phyloP scores from a whole-genome alignment of 306 rosid species.

The Pachyrhizus erosus region DNA sequence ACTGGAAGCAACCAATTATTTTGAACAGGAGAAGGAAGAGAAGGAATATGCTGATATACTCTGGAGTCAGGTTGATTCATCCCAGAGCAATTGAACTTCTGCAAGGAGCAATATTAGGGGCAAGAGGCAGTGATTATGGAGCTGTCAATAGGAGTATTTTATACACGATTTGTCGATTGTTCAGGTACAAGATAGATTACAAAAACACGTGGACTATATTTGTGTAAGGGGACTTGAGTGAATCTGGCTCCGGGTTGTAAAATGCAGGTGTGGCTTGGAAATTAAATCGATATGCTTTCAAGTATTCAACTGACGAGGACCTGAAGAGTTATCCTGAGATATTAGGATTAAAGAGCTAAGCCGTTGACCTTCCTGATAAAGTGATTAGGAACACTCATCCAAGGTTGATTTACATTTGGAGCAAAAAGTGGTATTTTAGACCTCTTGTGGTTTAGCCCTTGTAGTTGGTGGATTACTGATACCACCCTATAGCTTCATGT shows the following conservation, averaged over 20 bases:
- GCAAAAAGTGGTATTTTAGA: slow-evolving; percentile 7
- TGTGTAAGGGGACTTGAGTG: neutral
- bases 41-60: slow-evolving; percentile 71
- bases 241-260: neutral
- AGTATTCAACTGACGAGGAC: neutral
- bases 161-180: slow-evolving; percentile 3
- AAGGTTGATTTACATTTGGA: slow-evolving; percentile 11
- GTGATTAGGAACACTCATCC: slow-evolving; percentile 23
- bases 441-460: slow-evolving; percentile 22
- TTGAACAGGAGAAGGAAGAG: slow-evolving; percentile 75
- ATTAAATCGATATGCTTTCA: neutral
- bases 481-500: slow-evolving; percentile 15
- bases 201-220: neutral
- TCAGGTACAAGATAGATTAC: neutral
- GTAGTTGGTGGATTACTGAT: slow-evolving; percentile 14
- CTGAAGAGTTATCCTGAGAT: neutral
- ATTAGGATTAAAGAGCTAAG: slow-evolving; percentile 16
- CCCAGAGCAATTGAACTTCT: slow-evolving; percentile 51
- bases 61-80: slow-evolving; percentile 75
- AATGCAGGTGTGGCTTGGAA: slow-evolving; percentile 26
- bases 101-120: slow-evolving; percentile 36
- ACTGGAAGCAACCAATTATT: slow-evolving; percentile 52
- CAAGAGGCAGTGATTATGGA: slow-evolving; percentile 16
- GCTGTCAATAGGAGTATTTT: neutral
- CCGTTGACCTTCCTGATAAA: slow-evolving; percentile 16